Evolutionary conservation across 768 basidiomycete genomes (phyloP).

Genomic region (Gautieria morchelliformis): DNA sequence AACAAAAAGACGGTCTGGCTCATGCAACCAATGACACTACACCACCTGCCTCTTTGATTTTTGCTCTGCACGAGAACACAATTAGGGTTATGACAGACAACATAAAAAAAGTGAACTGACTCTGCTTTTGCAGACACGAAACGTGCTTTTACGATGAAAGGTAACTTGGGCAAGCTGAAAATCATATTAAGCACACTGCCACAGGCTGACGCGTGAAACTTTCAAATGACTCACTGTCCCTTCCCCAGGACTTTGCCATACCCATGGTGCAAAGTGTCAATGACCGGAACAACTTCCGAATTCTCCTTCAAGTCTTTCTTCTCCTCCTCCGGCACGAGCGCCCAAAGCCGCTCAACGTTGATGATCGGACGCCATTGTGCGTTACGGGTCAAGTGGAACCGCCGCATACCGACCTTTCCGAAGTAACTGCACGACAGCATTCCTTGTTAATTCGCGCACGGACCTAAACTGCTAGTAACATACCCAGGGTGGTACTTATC

Average conservation of each 20-base stretch:
- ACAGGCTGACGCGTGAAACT: not conserved
- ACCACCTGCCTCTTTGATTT: conserved; percentile 91
- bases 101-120: conserved; percentile 32
- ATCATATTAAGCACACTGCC: not conserved
- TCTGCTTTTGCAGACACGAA: conserved; percentile 86
- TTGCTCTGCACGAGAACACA: conserved; percentile 31
- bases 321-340: conserved; percentile 78
- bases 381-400: conserved; percentile 93
- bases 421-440: conserved; percentile 63
- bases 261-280: conserved; percentile 76
- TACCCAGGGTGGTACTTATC: conserved; percentile 93
- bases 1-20: conserved; percentile 17
- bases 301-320: conserved; percentile 63
- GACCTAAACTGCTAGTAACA: not conserved
- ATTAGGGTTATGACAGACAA: not conserved
- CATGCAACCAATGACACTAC: conserved; percentile 91
- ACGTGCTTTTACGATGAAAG: conserved; percentile 97
- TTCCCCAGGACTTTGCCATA: conserved; percentile 95
- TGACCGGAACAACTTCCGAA: conserved; percentile 87
- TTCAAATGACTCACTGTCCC: conserved; percentile 52
- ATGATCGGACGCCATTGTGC: conserved; percentile 87
- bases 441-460: too few relatives aligned
- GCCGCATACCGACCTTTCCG: conserved; percentile 99
- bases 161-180: conserved; percentile 70
- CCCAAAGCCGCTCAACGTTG: conserved; percentile 98